Conservation (phyloP, 306 rosid genomes). For the Castanea sativa region DNA sequence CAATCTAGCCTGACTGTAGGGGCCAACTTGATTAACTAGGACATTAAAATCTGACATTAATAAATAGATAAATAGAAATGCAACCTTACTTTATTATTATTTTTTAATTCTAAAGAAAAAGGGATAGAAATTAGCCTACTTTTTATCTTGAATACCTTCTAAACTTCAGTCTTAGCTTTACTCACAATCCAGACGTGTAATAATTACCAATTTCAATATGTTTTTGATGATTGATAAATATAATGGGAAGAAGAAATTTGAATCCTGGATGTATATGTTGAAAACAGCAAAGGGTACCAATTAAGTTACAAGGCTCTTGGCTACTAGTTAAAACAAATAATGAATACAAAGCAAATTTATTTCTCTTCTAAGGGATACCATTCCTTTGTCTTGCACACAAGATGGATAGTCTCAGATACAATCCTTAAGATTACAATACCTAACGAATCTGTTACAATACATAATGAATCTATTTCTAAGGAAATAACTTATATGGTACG, state of each 20-base stretch:
- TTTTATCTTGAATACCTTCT: not conserved
- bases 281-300: too few relatives aligned
- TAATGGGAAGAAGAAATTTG: too few relatives aligned
- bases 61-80: not conserved
- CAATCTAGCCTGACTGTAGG: not conserved
- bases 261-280: too few relatives aligned
- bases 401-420: too few relatives aligned
- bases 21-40: not conserved
- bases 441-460: not conserved
- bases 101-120: too few relatives aligned
- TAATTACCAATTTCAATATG: not conserved
- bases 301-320: too few relatives aligned
- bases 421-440: too few relatives aligned
- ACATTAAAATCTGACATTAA: not conserved
- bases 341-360: not conserved
- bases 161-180: not conserved
- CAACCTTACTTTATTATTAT: not conserved
- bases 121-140: not conserved
- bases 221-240: too few relatives aligned
- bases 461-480: not conserved
- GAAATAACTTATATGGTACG: not conserved
- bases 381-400: too few relatives aligned
- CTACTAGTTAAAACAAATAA: not conserved
- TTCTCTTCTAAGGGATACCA: too few relatives aligned
- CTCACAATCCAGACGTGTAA: not conserved